Conservation (phyloP, 2,329 filamentous ascomycete genomes). For the Fusarium odoratissimum region DNA sequence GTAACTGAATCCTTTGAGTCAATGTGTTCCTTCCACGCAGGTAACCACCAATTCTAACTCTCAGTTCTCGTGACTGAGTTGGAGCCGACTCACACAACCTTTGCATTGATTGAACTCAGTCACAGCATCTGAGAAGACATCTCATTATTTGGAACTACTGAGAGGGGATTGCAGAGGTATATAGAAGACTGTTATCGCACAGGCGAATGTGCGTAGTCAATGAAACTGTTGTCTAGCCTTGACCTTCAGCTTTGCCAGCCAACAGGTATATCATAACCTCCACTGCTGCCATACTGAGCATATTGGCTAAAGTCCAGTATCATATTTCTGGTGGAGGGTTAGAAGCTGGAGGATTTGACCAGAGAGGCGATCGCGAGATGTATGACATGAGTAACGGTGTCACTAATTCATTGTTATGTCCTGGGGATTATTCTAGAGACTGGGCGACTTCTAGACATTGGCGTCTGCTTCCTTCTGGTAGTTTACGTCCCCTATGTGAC, state of each 20-base stretch:
- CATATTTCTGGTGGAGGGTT: neutral
- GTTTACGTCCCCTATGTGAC: neutral
- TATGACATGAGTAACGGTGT: neutral
- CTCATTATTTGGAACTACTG: rapidly evolving
- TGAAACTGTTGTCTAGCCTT: neutral
- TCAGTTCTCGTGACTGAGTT: neutral
- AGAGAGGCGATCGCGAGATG: neutral
- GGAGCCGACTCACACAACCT: neutral
- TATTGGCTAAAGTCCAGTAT: neutral
- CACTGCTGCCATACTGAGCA: neutral
- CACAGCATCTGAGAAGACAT: neutral
- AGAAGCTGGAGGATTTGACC: neutral
- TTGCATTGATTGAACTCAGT: neutral
- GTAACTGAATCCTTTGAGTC: neutral
- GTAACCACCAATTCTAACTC: neutral
- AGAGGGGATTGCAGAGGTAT: neutral
- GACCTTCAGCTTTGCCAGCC: neutral
- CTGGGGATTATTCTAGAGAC: neutral
- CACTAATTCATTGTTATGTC: neutral
- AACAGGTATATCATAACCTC: neutral
- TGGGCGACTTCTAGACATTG: neutral
- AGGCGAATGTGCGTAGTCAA: neutral
- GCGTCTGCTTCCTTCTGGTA: neutral
- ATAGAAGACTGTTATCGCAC: neutral
- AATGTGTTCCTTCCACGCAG: neutral